phyloP scores from a whole-genome alignment of 306 rosid species.

The Sphenostylis stenocarpa region DNA sequence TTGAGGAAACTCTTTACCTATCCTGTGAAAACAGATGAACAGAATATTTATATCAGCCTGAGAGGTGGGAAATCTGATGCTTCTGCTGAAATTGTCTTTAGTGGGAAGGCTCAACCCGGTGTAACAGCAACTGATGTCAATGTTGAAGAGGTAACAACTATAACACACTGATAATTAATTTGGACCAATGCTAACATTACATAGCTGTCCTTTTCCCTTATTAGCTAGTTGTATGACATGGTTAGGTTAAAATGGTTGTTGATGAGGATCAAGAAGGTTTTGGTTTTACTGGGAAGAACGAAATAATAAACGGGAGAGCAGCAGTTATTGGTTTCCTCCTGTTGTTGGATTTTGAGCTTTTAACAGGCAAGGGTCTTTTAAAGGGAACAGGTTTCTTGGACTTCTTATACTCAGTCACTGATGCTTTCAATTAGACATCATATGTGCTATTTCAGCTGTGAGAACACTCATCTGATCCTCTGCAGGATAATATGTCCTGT shows the following conservation, averaged over 20 bases:
- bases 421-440: conserved; percentile 58
- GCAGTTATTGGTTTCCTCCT: conserved; percentile 83
- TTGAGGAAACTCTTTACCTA: conserved; percentile 67
- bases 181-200: neutral
- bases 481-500: neutral
- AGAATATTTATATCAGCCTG: conserved; percentile 78
- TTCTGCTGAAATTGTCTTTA: conserved; percentile 80
- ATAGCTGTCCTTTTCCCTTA: neutral
- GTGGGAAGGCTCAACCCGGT: conserved; percentile 96
- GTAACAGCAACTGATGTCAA: conserved; percentile 76
- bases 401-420: conserved; percentile 66
- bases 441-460: neutral
- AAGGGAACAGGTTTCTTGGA: conserved; percentile 98
- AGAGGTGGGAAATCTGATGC: conserved; percentile 49
- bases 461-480: neutral
- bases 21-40: conserved; percentile 77
- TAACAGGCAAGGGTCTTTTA: conserved; percentile 91
- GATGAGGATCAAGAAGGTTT: conserved; percentile 70
- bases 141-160: conserved; percentile 71
- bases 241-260: conserved; percentile 83
- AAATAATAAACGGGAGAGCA: conserved; percentile 87
- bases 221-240: conserved; percentile 8
- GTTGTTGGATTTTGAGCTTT: conserved; percentile 89
- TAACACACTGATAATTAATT: neutral
- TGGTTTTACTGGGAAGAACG: conserved; percentile 76